Conservation (phyloP, 2,329 filamentous ascomycete genomes). For the Xylaria sp. region DNA sequence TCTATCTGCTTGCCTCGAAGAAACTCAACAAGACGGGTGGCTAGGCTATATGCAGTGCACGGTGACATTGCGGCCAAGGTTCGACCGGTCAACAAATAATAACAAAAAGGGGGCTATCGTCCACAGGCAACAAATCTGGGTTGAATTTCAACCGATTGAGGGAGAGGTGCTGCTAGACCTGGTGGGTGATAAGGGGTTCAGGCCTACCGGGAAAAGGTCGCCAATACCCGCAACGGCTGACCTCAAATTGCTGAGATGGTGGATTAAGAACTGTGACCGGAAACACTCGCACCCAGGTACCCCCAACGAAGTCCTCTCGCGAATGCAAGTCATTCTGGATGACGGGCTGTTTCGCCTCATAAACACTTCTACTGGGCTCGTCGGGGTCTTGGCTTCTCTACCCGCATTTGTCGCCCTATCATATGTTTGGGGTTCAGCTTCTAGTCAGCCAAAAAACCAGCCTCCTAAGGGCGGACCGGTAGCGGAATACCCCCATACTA, state of each 20-base stretch:
- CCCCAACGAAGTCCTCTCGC: not conserved
- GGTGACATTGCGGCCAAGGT: slow-evolving; percentile 16
- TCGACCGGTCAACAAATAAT: not conserved
- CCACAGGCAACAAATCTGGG: slow-evolving; percentile 11
- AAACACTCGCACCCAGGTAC: slow-evolving; percentile 9
- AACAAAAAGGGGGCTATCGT: not conserved
- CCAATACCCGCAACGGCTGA: not conserved
- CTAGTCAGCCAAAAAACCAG: not conserved
- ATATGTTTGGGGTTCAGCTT: slow-evolving; percentile 11
- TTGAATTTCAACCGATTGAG: slow-evolving; percentile 16
- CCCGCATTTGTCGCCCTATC: slow-evolving; percentile 15
- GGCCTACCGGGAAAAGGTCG: not conserved
- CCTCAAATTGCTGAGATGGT: not conserved
- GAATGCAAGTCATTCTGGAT: slow-evolving; percentile 4
- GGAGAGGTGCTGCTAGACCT: slow-evolving; percentile 2
- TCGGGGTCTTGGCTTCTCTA: slow-evolving; percentile 3
- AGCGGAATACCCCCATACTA: slow-evolving; percentile 7
- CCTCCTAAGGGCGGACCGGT: slow-evolving; percentile 4
- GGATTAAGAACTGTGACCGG: slow-evolving; percentile 1
- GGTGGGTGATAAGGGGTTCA: not conserved
- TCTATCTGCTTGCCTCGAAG: not conserved
- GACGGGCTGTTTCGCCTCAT: slow-evolving; percentile 7
- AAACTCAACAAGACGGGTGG: not conserved
- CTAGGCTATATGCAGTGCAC: slow-evolving; percentile 6
- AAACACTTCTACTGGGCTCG: slow-evolving; percentile 17